Evolutionary conservation across 192 early-diverging fungal species (phyloP).

Genomic region (Glomus cerebriforme): DNA sequence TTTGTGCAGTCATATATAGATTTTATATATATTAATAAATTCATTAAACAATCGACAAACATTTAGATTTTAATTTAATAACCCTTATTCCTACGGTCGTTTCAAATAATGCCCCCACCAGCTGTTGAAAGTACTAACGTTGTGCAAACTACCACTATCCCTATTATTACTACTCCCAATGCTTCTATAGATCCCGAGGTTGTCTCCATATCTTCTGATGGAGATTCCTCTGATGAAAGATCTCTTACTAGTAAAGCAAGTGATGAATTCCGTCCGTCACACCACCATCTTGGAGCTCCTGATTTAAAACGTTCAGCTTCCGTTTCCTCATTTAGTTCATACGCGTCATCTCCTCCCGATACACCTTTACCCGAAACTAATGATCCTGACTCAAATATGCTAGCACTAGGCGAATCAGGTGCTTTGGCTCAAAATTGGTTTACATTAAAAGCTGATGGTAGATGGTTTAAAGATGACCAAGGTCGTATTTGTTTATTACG

Average conservation of each 20-base stretch:
- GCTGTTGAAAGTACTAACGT: not conserved
- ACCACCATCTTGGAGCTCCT: conserved; percentile 39
- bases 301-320: conserved; percentile 43
- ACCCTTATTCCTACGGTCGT: not conserved
- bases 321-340: conserved; percentile 44
- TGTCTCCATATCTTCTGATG: not conserved
- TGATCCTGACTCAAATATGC: not conserved
- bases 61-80: too few relatives aligned
- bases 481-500: conserved; percentile 66
- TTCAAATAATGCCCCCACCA: not conserved
- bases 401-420: conserved; percentile 30
- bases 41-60: too few relatives aligned
- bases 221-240: conserved; percentile 9
- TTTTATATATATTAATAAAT: too few relatives aligned
- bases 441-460: conserved; percentile 36
- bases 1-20: too few relatives aligned
- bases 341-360: conserved; percentile 40
- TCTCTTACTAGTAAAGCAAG: not conserved
- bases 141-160: not conserved
- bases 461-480: conserved; percentile 56
- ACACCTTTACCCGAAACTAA: not conserved
- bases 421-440: conserved; percentile 46
- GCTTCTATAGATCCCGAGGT: not conserved
- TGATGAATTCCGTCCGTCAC: conserved; percentile 20
- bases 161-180: not conserved